Conservation (phyloP, 495 filamentous ascomycete species). For the Trichoderma parareesei region DNA sequence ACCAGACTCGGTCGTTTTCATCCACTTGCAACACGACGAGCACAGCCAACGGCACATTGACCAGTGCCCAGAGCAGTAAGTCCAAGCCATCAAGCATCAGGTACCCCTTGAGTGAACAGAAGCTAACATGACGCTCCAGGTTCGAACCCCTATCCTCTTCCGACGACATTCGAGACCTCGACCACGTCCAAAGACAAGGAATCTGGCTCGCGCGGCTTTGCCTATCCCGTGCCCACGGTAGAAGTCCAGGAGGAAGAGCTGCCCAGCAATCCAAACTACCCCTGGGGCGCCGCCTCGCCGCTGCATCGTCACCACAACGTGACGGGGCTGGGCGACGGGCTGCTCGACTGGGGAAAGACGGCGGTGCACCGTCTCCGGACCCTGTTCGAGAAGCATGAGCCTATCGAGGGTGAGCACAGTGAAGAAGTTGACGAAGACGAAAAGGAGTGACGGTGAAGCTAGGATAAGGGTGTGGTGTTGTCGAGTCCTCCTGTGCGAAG, state of each 20-base stretch:
- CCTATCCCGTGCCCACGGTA: slow-evolving; percentile 11
- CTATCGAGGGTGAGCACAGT: not conserved
- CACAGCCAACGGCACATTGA: not conserved
- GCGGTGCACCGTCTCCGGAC: not conserved
- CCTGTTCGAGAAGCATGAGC: not conserved
- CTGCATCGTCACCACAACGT: slow-evolving; percentile 9
- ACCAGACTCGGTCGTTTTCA: not conserved
- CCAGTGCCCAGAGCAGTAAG: not conserved
- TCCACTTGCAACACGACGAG: slow-evolving; percentile 1
- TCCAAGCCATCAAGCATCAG: not conserved
- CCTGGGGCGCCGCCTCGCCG: not conserved
- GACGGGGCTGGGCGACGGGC: not conserved
- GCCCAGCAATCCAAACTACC: slow-evolving; percentile 11
- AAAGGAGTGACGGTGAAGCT: not conserved
- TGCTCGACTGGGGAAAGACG: not conserved
- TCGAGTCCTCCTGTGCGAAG: not conserved
- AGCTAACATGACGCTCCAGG: not conserved
- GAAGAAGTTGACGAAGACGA: not conserved
- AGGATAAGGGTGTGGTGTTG: not conserved
- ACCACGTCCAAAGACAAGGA: not conserved
- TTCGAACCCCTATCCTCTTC: not conserved
- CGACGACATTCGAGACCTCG: not conserved
- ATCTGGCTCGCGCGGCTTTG: not conserved
- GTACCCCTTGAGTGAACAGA: not conserved
- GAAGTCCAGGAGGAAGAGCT: slow-evolving; percentile 13